Evolutionary conservation across 192 early-diverging fungal species (phyloP).

Genomic region (Pilaira anomala): DNA sequence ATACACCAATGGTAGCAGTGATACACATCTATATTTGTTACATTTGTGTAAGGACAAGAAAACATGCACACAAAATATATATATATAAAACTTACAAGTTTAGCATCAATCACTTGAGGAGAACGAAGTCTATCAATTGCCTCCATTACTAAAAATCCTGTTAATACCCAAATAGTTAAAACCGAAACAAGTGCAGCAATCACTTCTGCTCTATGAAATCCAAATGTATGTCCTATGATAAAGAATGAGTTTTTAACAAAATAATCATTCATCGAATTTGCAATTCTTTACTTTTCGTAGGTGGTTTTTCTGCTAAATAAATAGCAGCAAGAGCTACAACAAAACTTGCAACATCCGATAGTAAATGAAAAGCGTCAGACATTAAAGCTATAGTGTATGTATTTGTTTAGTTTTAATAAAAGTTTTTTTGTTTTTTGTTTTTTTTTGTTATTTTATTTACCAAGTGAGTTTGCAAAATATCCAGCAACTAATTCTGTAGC

Average conservation of each 20-base stretch:
- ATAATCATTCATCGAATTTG: neutral
- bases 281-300: conserved; percentile 51
- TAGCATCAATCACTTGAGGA: conserved; percentile 63
- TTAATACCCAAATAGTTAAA: conserved; percentile 77
- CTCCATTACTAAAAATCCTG: conserved; percentile 61
- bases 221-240: conserved; percentile 57
- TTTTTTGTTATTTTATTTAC: conserved; percentile 25
- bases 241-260: no score
- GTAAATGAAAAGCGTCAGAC: conserved; percentile 72
- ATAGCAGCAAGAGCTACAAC: conserved; percentile 65
- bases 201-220: conserved; percentile 76
- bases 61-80: neutral
- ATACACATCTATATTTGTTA: conserved; percentile 51
- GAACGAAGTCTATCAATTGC: conserved; percentile 64
- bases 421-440: neutral
- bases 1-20: conserved; percentile 68
- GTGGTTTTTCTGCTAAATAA: conserved; percentile 58
- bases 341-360: conserved; percentile 72
- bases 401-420: neutral
- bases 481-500: conserved; percentile 62
- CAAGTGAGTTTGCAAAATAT: conserved; percentile 46
- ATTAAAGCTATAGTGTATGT: conserved; percentile 51
- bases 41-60: neutral
- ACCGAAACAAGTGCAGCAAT: conserved; percentile 74
- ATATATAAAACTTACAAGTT: conserved; percentile 33